phyloP scores from a whole-genome alignment of 441 rosid species.

The Pelargonium cotyledonis region DNA sequence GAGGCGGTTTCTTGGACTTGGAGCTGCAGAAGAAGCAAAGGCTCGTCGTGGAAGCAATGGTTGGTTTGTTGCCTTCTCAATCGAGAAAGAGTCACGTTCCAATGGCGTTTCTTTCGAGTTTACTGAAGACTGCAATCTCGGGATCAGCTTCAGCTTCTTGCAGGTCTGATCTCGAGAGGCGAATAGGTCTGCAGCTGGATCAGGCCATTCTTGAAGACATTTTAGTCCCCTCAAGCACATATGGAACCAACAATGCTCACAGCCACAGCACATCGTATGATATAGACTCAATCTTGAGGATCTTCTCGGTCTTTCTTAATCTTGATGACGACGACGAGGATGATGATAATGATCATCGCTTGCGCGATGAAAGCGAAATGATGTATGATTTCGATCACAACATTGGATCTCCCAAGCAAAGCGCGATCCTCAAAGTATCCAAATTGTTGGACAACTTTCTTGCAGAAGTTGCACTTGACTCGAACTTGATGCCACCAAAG shows the following conservation, averaged over 20 bases:
- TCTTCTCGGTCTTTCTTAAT: conserved; percentile 83
- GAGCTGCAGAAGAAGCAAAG: conserved; percentile 51
- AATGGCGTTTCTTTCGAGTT: conserved; percentile 73
- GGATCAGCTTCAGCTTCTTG: conserved; percentile 65
- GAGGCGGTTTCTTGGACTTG: conserved; percentile 34
- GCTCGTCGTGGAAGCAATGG: conserved; percentile 78
- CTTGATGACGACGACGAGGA: conserved; percentile 89
- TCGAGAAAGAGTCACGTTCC: conserved; percentile 67
- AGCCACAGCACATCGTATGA: conserved; percentile 65
- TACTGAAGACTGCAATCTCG: conserved; percentile 77
- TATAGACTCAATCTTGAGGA: conserved; percentile 81
- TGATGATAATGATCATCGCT: conserved; percentile 54
- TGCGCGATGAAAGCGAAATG: conserved; percentile 76
- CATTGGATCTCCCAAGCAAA: conserved; percentile 81
- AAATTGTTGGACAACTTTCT: conserved; percentile 89
- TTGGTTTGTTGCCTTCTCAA: conserved; percentile 72
- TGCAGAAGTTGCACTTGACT: conserved; percentile 90
- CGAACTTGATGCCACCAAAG: conserved; percentile 80
- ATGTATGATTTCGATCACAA: conserved; percentile 65
- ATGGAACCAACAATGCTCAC: too few species aligned
- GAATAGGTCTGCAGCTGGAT: conserved; percentile 85
- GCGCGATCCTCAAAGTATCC: conserved; percentile 67
- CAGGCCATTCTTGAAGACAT: conserved; percentile 85
- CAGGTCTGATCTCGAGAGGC: conserved; percentile 84
- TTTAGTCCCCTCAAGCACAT: conserved; percentile 57